Conservation (phyloP, 139 green algal genomes). For the Pleodorina starrii region DNA sequence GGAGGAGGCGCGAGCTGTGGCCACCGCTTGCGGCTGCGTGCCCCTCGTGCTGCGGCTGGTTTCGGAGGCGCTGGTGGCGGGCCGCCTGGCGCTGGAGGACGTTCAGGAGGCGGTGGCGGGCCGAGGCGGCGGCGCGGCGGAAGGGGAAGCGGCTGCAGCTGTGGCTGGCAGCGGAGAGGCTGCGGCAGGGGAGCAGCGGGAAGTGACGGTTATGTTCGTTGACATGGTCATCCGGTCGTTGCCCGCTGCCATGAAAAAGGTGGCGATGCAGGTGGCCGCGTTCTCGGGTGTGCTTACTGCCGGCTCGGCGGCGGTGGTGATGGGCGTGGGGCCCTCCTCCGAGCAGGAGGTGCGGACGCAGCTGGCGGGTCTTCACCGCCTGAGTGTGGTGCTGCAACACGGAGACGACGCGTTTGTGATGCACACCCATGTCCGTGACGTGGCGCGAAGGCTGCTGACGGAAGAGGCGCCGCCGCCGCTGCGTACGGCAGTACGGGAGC, state of each 20-base stretch:
- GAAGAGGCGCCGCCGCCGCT: not conserved
- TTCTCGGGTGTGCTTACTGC: not conserved
- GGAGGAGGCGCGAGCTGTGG: not conserved
- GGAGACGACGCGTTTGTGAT: conserved; percentile 2
- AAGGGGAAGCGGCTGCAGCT: not conserved
- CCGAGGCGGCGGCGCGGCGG: not conserved
- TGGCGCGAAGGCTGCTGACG: not conserved
- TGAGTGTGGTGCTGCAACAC: not conserved
- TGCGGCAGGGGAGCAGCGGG: not conserved
- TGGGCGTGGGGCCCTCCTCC: not conserved
- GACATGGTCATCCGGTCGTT: conserved; percentile 17
- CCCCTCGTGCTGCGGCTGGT: conserved; percentile 19
- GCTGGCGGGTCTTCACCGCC: not conserved
- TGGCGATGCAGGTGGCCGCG: conserved; percentile 1
- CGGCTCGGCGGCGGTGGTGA: not conserved
- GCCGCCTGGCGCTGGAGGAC: conserved; percentile 4
- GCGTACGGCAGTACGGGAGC: conserved; percentile 1
- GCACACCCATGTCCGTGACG: not conserved
- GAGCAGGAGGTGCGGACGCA: conserved; percentile 1
- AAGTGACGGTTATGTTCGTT: conserved; percentile 13
- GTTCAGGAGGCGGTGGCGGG: not conserved
- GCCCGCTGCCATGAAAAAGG: not conserved
- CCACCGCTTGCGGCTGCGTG: conserved; percentile 19
- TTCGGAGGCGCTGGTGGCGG: conserved; percentile 24
- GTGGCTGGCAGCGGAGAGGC: not conserved